Evolutionary conservation across 129 eudicot species (phyloP), one percentile per base, ranked within the genome.

Genomic region (Flaveria linearis): DNA sequence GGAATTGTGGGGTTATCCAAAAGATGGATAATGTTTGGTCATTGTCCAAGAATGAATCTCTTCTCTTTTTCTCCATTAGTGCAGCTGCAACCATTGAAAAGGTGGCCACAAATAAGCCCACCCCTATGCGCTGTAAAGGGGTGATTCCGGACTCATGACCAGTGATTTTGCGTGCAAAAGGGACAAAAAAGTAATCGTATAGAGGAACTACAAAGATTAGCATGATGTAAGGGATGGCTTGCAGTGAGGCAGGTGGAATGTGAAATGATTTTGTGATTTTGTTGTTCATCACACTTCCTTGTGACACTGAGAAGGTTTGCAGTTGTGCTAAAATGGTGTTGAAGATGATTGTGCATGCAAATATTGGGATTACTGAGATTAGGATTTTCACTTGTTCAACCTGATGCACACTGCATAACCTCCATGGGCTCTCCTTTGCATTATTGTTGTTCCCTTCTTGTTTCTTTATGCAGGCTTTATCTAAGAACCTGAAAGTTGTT

Each of bases 261-360:
- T 80, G 88, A 87, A 95, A 87, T 16, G 88, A 82, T 55, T 82
- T 77, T 8, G 91, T 85, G 73, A 95, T 79, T 49, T 81, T n/a
- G 28, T 89, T 89, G 89, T 95, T 85, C 99, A 95, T 95, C 18
- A 87, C 66, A 78, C 86, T 88, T 72, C 96, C 99, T 88, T 95
- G 99, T 82, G 91, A 93, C 41, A 95, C 99, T 41, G 99, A 91
- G 83, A 95, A 95, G 26, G 99, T 95, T 75, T 95, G 99, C 39
- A 95, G 92, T 64, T 95, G 99, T 1, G 99, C 99, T 51, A 95
- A 73, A 20, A 84, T 89, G 14, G 99, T 89, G 88, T 95, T 95
- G 81, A 95, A 95, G 9, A 95, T 33, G 22, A 95, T 95, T 45
- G 99, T 95, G 86, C 96, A 84, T 1, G 94, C 91, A 58, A 91